Percentiles rank a stretch among this genome's conserved stretches.
Conservation (phyloP, 805 yeast genomes). For the Kodamaea sagamina region DNA sequence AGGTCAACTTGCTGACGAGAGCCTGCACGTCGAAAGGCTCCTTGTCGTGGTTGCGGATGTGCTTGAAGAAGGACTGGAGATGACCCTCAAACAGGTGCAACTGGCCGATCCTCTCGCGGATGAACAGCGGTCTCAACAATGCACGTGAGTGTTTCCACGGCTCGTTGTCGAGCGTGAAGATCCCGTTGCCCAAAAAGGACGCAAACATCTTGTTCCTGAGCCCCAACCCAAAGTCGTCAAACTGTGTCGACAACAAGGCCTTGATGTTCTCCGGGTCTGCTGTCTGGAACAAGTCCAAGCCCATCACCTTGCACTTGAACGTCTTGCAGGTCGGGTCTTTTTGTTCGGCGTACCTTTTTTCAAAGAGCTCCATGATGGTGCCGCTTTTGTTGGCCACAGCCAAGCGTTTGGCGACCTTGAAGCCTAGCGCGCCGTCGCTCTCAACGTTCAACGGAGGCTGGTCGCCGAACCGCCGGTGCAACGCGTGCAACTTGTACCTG, state of each 20-base stretch:
- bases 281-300: conserved; percentile 16
- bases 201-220: conserved; percentile 19
- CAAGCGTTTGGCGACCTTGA: conserved; percentile 17
- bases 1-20: conserved; percentile 13
- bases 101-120: conserved; percentile 22
- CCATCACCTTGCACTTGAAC: conserved; percentile 12
- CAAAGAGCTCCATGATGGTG: conserved; percentile 19
- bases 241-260: conserved; percentile 24
- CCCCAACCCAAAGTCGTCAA: conserved; percentile 23
- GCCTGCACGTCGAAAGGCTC: conserved; percentile 12
- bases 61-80: conserved; percentile 15
- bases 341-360: conserved; percentile 16
- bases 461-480: conserved; percentile 13
- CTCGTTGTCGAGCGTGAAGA: conserved; percentile 22
- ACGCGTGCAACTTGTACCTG: not conserved
- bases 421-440: conserved; percentile 21
- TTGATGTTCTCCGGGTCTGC: conserved; percentile 26
- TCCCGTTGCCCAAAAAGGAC: conserved; percentile 23
- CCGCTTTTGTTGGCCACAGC: conserved; percentile 22
- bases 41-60: conserved; percentile 7
- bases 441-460: conserved; percentile 11
- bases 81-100: conserved; percentile 19
- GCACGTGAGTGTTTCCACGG: conserved; percentile 28
- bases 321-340: conserved; percentile 21
- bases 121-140: conserved; percentile 23